phyloP scores from a whole-genome alignment of 345 rosid species.

The Heritiera littoralis region DNA sequence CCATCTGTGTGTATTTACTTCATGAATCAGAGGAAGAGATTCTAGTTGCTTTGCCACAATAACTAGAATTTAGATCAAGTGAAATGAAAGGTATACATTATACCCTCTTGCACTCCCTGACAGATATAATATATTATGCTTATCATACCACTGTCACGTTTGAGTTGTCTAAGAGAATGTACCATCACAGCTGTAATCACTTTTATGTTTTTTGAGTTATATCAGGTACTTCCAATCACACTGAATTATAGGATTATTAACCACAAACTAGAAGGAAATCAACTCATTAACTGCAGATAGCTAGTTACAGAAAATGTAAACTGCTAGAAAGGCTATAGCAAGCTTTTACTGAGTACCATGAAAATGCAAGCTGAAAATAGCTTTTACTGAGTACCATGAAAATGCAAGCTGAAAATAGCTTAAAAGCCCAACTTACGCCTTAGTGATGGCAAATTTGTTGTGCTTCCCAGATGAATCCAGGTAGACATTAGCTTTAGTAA shows the following conservation, averaged over 20 bases:
- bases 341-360: neutral
- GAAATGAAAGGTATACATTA: neutral
- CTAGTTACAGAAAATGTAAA: neutral
- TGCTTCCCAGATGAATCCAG: conserved; percentile 95
- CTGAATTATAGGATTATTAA: neutral
- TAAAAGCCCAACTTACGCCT: conserved; percentile 52
- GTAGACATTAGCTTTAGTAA: conserved; percentile 85
- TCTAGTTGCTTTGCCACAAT: neutral
- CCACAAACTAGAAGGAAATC: neutral
- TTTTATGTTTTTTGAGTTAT: neutral
- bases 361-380: conserved; percentile 1
- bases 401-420: neutral
- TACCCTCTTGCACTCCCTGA: neutral
- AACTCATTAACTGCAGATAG: conserved; percentile 41
- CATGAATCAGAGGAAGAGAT: neutral
- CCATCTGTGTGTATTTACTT: neutral
- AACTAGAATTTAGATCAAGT: neutral
- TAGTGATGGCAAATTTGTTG: conserved; percentile 82
- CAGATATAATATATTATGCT: neutral
- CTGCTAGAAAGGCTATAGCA: neutral
- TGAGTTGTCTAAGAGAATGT: neutral
- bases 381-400: neutral
- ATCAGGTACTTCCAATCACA: neutral
- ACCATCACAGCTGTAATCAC: neutral
- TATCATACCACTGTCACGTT: neutral